Percentiles rank a stretch among this genome's conserved stretches.
Conservation (phyloP, 2,329 filamentous ascomycete species). For the Furcasterigmium sp. region DNA sequence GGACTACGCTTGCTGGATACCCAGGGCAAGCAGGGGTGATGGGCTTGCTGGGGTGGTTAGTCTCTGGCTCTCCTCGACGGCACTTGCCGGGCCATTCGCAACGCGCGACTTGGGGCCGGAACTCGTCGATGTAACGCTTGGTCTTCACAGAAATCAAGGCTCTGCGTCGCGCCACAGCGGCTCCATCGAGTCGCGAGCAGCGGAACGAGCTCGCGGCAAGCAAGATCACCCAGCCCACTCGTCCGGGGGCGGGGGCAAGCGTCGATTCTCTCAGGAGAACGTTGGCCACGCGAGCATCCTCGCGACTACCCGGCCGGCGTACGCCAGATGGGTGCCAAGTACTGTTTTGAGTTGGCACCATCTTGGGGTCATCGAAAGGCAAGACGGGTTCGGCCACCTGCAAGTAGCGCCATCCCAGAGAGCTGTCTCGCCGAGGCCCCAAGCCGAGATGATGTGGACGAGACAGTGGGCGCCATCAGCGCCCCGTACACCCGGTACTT, state of each 20-base stretch:
- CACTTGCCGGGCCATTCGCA: constrained; percentile 1
- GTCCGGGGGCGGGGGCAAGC: no score
- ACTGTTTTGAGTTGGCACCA: constrained; percentile 1
- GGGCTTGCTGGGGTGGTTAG: no score
- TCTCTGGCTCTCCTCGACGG: background rate
- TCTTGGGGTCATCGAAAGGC: background rate
- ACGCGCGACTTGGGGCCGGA: background rate
- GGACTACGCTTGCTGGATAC: no score
- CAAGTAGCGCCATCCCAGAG: background rate
- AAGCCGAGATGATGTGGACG: no score
- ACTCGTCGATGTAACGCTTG: constrained; percentile 1
- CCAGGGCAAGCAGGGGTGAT: background rate
- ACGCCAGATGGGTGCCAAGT: background rate
- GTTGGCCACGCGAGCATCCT: background rate
- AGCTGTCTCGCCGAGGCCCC: background rate
- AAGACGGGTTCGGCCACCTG: no score
- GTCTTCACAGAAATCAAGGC: background rate
- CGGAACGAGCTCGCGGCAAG: background rate
- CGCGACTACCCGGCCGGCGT: background rate
- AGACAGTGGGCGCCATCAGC: no score
- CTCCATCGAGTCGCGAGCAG: background rate
- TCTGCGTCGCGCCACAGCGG: background rate
- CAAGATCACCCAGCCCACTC: no score
- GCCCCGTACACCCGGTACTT: background rate
- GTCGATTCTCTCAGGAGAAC: background rate